A percentile compares a stretch with the other conserved stretches of the same genome.
Evolutionary conservation across 257 asterid species (phyloP).

Genomic region (Solanum pimpinellifolium): DNA sequence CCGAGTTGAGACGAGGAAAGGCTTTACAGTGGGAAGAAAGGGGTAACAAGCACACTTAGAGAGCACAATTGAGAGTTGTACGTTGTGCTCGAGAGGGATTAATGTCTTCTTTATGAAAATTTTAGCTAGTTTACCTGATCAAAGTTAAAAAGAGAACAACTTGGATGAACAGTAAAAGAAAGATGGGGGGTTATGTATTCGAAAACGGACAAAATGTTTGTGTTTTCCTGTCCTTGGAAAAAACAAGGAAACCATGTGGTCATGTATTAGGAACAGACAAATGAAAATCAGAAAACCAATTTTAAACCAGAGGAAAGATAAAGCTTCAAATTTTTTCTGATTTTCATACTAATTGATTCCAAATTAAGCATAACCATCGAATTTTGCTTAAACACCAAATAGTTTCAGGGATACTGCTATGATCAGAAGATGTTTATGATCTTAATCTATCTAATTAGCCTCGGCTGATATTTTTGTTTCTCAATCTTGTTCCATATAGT

Average conservation of each 20-base stretch:
- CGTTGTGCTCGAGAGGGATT: not conserved
- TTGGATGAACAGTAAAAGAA: not conserved
- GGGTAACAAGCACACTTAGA: not conserved
- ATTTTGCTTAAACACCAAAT: not conserved
- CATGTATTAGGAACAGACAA: not conserved
- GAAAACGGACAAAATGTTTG: not conserved
- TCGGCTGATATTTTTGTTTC: not conserved
- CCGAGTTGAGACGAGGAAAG: not conserved
- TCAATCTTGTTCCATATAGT: not conserved
- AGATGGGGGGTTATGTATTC: not conserved
- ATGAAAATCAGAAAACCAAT: not conserved
- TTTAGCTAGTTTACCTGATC: not conserved
- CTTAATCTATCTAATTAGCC: not conserved
- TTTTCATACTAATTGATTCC: not conserved
- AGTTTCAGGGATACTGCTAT: not conserved
- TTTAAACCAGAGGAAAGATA: not conserved
- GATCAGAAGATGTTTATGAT: not conserved
- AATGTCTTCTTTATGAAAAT: not conserved
- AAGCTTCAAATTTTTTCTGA: not conserved
- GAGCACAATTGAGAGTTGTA: not conserved
- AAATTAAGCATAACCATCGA: not conserved
- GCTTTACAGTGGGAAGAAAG: not conserved
- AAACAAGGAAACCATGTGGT: not conserved
- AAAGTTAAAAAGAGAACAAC: not conserved
- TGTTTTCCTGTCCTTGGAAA: not conserved